phyloP scores from a whole-genome alignment of 179 eudicot species.

The Beta macrorhiza region DNA sequence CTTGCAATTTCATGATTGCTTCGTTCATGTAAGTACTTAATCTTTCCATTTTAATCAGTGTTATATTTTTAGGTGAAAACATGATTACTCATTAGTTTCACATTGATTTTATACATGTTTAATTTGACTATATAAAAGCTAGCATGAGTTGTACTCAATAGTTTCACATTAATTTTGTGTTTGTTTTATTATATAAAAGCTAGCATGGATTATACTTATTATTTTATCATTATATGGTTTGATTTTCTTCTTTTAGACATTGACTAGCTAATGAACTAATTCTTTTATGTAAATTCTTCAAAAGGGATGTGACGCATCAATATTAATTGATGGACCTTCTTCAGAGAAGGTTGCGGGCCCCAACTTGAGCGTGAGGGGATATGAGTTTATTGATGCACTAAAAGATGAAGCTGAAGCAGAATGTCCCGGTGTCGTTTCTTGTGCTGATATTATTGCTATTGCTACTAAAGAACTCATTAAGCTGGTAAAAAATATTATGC shows the following conservation, averaged over 20 bases:
- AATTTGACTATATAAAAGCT: too few relatives aligned
- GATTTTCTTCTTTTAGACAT: neutral
- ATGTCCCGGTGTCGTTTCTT: conserved; percentile 55
- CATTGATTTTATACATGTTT: neutral
- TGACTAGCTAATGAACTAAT: neutral
- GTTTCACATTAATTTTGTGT: neutral
- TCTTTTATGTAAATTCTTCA: neutral
- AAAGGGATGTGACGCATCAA: conserved; percentile 57
- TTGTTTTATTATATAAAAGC: too few relatives aligned
- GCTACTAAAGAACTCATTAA: conserved; percentile 54
- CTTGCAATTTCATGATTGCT: conserved; percentile 60
- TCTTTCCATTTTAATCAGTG: neutral
- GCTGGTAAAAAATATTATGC: conserved; percentile 28
- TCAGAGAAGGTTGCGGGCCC: conserved; percentile 44
- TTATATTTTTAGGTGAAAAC: neutral
- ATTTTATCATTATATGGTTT: neutral
- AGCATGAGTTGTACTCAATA: too few relatives aligned
- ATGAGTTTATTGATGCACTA: conserved; percentile 45
- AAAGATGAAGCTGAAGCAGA: conserved; percentile 42
- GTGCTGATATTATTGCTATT: conserved; percentile 62
- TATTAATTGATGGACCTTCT: conserved; percentile 42
- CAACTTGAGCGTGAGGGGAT: conserved; percentile 45
- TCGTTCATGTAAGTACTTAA: conserved; percentile 36
- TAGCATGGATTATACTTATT: too few relatives aligned
- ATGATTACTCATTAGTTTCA: neutral